These are phyloP conservation scores for Talaromyces proteolyticus DNA, from an alignment of 495 filamentous ascomycete species.

Conservation along the genomic window DNA sequence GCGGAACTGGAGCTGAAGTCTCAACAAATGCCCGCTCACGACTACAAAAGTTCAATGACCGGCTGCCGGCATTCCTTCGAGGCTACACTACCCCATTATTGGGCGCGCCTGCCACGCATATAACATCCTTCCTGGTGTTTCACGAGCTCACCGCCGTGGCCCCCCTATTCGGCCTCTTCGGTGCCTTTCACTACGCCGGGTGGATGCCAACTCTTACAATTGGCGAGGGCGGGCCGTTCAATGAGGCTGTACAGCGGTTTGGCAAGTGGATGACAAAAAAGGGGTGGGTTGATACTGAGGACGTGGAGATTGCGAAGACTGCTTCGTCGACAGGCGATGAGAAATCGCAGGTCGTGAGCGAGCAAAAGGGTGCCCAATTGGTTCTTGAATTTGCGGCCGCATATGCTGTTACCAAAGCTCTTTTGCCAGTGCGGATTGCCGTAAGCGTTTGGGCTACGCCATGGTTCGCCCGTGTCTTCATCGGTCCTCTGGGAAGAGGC, in stretches of 20 bases:
- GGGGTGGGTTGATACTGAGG: conserved; percentile 52
- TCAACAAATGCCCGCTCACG: conserved; percentile 35
- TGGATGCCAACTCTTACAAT: conserved; percentile 53
- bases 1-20: conserved; percentile 8
- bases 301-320: conserved; percentile 26
- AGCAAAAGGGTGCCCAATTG: conserved; percentile 40
- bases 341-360: background rate
- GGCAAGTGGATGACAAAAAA: conserved; percentile 54
- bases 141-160: conserved; percentile 88
- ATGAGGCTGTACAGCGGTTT: conserved; percentile 49
- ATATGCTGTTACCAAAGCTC: conserved; percentile 79
- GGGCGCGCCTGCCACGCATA: conserved; percentile 71
- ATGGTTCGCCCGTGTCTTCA: conserved; percentile 76
- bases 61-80: conserved; percentile 55
- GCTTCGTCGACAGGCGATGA: conserved; percentile 10
- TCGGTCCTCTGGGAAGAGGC: conserved; percentile 39
- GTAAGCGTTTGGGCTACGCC: conserved; percentile 84
- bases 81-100: conserved; percentile 62
- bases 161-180: conserved; percentile 70
- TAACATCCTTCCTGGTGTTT: conserved; percentile 80
- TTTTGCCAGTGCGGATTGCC: conserved; percentile 69
- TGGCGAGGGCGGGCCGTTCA: conserved; percentile 38
- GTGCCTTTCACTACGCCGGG: conserved; percentile 66
- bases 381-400: conserved; percentile 74
- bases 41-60: conserved; percentile 53